These are phyloP conservation scores for Aspergillus sparsus DNA, from an alignment of 495 filamentous ascomycete species.

Conservation along the genomic window DNA sequence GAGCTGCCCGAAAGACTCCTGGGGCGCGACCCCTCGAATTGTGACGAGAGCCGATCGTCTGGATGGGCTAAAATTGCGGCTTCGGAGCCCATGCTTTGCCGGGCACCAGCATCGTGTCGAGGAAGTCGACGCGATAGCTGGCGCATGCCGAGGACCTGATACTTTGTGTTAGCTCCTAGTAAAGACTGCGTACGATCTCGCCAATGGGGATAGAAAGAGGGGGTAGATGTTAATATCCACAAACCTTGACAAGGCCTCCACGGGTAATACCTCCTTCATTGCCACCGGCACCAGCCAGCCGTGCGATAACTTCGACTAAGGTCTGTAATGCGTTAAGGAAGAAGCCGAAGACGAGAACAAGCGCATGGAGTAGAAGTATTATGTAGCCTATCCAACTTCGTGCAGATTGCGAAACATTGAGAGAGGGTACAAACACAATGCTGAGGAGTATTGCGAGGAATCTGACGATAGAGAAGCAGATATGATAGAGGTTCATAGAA, in stretches of 20 bases:
- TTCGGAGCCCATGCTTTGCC: conserved; percentile 77
- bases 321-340: conserved; percentile 91
- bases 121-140: conserved; percentile 79
- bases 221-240: conserved; percentile 19
- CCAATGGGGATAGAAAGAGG: conserved; percentile 6
- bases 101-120: conserved; percentile 58
- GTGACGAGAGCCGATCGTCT: conserved; percentile 64
- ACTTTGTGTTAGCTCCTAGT: background rate
- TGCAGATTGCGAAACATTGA: conserved; percentile 71
- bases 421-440: conserved; percentile 81
- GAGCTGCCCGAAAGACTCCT: conserved; percentile 86
- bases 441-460: conserved; percentile 79
- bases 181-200: background rate
- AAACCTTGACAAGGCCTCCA: conserved; percentile 80
- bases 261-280: conserved; percentile 73
- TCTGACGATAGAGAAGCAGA: conserved; percentile 75
- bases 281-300: conserved; percentile 76
- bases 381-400: conserved; percentile 95
- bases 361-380: conserved; percentile 82
- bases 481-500: conserved; percentile 97
- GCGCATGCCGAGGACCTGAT: conserved; percentile 81
- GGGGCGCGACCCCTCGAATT: conserved; percentile 63
- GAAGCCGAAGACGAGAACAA: conserved; percentile 90
- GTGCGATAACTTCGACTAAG: conserved; percentile 79
- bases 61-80: conserved; percentile 74